These are phyloP conservation scores for Carex parvula DNA, from an alignment of 176 grass and related monocot genomes.

Conservation along the genomic window DNA sequence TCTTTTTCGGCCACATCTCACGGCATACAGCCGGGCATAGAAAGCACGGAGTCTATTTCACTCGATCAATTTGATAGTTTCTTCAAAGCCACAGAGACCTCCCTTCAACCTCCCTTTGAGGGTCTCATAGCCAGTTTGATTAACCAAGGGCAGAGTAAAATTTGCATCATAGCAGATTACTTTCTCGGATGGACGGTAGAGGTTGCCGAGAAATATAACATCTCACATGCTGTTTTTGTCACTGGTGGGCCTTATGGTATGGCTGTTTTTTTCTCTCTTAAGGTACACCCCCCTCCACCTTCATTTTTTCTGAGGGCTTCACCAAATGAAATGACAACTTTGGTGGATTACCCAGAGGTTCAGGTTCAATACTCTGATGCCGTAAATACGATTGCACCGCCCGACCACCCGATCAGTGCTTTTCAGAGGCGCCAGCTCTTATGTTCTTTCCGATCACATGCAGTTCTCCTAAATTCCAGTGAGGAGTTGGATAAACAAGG, in stretches of 20 bases:
- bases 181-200: slow-evolving; percentile 45
- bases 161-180: slow-evolving; percentile 43
- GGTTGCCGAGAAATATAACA: slow-evolving; percentile 22
- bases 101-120: slow-evolving; percentile 38
- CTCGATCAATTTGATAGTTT: background rate
- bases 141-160: slow-evolving; percentile 14
- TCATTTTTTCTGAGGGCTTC: background rate
- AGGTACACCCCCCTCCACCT: slow-evolving; percentile 18
- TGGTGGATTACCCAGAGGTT: slow-evolving; percentile 30
- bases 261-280: slow-evolving; percentile 20
- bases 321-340: slow-evolving; percentile 10
- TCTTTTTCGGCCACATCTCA: slow-evolving; percentile 26
- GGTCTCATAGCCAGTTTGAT: slow-evolving; percentile 22
- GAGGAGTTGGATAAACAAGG: slow-evolving; percentile 37
- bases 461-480: slow-evolving; percentile 33
- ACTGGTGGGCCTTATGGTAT: slow-evolving; percentile 36
- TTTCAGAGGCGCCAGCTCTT: slow-evolving; percentile 1
- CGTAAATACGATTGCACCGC: background rate
- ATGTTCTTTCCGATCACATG: slow-evolving; percentile 18
- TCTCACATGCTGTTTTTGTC: slow-evolving; percentile 34
- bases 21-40: slow-evolving; percentile 4
- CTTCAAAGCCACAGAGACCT: slow-evolving; percentile 25
- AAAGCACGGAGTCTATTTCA: slow-evolving; percentile 22
- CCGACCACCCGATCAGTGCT: background rate
- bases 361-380: slow-evolving; percentile 14